Percentiles rank a stretch among this genome's conserved stretches.
Evolutionary conservation across 169 alveolate species (phyloP).

Genomic region (Babesia ovata): DNA sequence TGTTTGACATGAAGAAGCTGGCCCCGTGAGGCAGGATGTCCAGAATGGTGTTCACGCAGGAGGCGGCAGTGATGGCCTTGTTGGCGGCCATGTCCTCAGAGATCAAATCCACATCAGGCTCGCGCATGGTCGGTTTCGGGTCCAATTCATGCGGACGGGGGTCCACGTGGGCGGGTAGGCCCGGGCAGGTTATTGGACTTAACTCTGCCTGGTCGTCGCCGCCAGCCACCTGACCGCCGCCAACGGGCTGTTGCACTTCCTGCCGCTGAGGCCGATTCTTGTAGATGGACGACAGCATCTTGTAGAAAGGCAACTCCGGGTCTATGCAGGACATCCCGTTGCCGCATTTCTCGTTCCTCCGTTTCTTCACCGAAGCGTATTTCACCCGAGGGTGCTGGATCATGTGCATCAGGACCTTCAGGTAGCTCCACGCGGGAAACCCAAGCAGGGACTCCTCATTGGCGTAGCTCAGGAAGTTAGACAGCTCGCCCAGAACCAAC

Average conservation of each 20-base stretch:
- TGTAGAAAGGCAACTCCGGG: neutral
- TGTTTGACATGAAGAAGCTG: slow-evolving; percentile 47
- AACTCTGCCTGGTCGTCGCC: too few relatives aligned
- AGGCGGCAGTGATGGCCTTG: slow-evolving; percentile 50
- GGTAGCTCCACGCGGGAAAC: slow-evolving; percentile 53
- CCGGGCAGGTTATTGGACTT: too few relatives aligned
- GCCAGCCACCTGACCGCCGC: too few relatives aligned
- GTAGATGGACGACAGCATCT: neutral
- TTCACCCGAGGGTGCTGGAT: slow-evolving; percentile 44
- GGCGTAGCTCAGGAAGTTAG: slow-evolving; percentile 49
- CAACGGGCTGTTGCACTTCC: too few relatives aligned
- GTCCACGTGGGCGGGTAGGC: too few relatives aligned
- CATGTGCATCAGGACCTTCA: slow-evolving; percentile 52
- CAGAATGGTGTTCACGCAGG: slow-evolving; percentile 56
- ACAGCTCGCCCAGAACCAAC: slow-evolving; percentile 40
- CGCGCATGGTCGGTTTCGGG: too few relatives aligned
- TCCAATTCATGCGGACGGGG: too few relatives aligned
- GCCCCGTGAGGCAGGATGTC: slow-evolving; percentile 57
- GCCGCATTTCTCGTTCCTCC: neutral
- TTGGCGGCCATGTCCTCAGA: slow-evolving; percentile 33
- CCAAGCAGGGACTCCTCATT: slow-evolving; percentile 54
- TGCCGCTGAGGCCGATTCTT: too few relatives aligned
- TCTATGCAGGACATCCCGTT: neutral
- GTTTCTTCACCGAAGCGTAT: slow-evolving; percentile 17
- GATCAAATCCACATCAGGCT: neutral